Evolutionary conservation across 2,329 filamentous ascomycete species (phyloP).

Genomic region (Aspergillus cejpii): DNA sequence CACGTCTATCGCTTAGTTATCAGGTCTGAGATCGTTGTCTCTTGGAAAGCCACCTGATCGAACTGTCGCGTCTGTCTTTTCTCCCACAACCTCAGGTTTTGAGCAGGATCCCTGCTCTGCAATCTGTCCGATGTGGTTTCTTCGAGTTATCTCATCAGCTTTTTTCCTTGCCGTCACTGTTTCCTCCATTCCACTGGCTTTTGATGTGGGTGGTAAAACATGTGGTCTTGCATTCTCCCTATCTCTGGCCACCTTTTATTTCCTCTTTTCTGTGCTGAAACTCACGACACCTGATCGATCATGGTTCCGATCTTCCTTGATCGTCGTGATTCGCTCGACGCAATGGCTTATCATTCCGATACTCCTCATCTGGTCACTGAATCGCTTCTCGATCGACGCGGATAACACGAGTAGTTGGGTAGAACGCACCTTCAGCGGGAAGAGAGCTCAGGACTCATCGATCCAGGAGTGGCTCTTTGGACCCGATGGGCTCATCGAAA

Average conservation of each 20-base stretch:
- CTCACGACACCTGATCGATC: slow-evolving; percentile 74
- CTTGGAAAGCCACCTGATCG: not conserved
- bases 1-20: not conserved
- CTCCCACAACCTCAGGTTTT: not conserved
- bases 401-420: slow-evolving; percentile 65
- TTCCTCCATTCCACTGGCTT: slow-evolving; percentile 91
- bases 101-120: slow-evolving; percentile 6
- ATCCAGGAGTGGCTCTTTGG: slow-evolving; percentile 83
- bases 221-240: slow-evolving; percentile 92
- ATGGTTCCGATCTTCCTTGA: slow-evolving; percentile 64
- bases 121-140: slow-evolving; percentile 64
- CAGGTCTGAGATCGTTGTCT: not conserved
- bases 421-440: slow-evolving; percentile 65
- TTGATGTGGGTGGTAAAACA: slow-evolving; percentile 93
- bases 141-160: slow-evolving; percentile 70
- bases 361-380: slow-evolving; percentile 89
- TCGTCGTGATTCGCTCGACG: slow-evolving; percentile 62
- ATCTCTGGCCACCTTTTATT: slow-evolving; percentile 81
- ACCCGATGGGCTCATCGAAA: slow-evolving; percentile 73
- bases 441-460: slow-evolving; percentile 56
- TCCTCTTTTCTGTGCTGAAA: slow-evolving; percentile 73
- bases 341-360: slow-evolving; percentile 84
- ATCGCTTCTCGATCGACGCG: slow-evolving; percentile 90
- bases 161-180: slow-evolving; percentile 87
- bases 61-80: not conserved